Evolutionary conservation across 805 yeast species (phyloP).

Genomic region (Saturnispora silvae): DNA sequence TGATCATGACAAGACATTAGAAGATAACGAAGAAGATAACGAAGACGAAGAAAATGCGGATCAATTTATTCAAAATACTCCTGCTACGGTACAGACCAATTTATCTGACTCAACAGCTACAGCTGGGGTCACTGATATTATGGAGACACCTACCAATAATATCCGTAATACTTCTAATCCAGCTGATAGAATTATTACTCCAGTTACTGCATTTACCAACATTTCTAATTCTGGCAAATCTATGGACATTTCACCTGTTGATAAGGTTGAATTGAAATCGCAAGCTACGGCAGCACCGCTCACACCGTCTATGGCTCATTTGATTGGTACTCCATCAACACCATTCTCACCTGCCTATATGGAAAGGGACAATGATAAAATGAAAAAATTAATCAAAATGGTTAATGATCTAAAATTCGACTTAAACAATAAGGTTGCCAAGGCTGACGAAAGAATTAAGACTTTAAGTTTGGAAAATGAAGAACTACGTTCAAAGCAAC

Average conservation of each 20-base stretch:
- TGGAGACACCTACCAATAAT: background rate
- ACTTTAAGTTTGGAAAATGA: constrained; percentile 33
- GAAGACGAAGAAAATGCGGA: constrained; percentile 1
- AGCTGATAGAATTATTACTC: background rate
- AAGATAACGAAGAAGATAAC: too few species aligned
- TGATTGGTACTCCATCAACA: constrained; percentile 1
- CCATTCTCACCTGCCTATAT: constrained; percentile 14
- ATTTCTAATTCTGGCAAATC: background rate
- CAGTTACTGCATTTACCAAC: constrained; percentile 2
- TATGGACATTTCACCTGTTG: constrained; percentile 2
- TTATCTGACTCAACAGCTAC: too few species aligned
- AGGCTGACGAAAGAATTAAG: constrained; percentile 46
- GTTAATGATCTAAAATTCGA: constrained; percentile 29
- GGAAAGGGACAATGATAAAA: constrained; percentile 14
- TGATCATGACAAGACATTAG: too few species aligned
- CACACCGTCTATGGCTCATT: constrained; percentile 1
- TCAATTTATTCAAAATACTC: too few species aligned
- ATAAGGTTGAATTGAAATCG: background rate
- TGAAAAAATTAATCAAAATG: constrained; percentile 19
- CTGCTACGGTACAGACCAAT: too few species aligned
- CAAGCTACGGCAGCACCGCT: background rate
- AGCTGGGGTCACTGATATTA: too few species aligned
- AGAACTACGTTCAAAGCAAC: constrained; percentile 7
- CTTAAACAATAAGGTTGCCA: constrained; percentile 41
- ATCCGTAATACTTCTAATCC: too few species aligned